Conservation (phyloP, 163 green algal genomes). For the Chlorella variabilis region DNA sequence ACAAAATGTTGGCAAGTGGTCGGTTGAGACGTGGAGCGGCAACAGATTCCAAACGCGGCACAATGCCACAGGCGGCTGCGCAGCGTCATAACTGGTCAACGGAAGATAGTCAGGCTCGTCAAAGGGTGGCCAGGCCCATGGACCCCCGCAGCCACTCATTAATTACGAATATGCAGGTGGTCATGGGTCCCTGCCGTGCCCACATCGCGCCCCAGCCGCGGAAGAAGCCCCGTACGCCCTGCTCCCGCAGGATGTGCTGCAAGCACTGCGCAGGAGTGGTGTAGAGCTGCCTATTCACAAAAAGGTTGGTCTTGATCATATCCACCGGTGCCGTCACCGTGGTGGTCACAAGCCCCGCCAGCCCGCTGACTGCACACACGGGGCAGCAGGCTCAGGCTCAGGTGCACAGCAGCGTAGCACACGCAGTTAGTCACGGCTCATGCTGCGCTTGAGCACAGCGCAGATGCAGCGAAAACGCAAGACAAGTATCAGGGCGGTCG, state of each 20-base stretch:
- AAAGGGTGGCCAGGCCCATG: constrained; percentile 11
- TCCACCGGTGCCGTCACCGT: constrained; percentile 92
- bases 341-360: constrained; percentile 88
- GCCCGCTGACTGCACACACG: constrained; percentile 33
- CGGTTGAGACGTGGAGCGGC: no score
- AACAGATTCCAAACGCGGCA: no score
- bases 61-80: no score
- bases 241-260: constrained; percentile 55
- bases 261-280: constrained; percentile 61
- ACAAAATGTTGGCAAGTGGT: no score
- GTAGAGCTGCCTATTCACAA: constrained; percentile 61
- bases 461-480: no score
- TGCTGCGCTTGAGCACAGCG: no score
- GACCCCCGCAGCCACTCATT: constrained; percentile 25
- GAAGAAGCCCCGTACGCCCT: constrained; percentile 77
- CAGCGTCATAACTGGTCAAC: no score
- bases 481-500: neutral
- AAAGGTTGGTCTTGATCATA: constrained; percentile 93
- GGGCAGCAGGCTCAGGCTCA: neutral
- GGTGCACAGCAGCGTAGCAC: no score
- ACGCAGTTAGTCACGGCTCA: no score
- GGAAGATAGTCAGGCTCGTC: no score
- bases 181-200: constrained; percentile 87
- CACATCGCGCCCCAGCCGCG: constrained; percentile 91
- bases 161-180: constrained; percentile 85